A percentile compares a stretch with the other conserved stretches of the same genome.
Evolutionary conservation across 164 flowering plant genomes (phyloP).

Genomic region (Kalanchoe fedtschenkoi): DNA sequence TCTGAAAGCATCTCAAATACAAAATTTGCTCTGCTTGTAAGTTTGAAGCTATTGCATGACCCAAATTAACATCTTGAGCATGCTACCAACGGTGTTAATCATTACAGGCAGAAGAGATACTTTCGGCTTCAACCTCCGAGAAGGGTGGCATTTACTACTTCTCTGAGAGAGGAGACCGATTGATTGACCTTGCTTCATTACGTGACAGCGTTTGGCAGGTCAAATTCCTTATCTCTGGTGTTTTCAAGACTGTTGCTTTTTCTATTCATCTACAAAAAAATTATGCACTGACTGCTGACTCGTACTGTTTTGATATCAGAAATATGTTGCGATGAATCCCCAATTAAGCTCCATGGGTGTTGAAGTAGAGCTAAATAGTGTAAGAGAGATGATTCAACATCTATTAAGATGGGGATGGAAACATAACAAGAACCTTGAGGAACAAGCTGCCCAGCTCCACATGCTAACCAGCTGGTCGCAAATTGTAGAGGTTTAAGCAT

Average conservation of each 20-base stretch:
- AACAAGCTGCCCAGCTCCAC: conserved; percentile 97
- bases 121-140: conserved; percentile 49
- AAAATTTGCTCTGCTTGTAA: conserved; percentile 54
- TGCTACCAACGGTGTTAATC: background rate
- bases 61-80: background rate
- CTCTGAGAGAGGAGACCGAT: conserved; percentile 91
- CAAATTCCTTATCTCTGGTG: background rate
- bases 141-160: conserved; percentile 78
- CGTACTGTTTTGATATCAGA: conserved; percentile 24
- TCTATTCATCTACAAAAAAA: background rate
- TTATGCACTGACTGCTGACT: conserved; percentile 3
- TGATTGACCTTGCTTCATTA: conserved; percentile 73
- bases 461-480: conserved; percentile 96
- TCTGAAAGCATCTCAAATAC: conserved; percentile 44
- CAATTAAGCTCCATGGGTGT: conserved; percentile 39
- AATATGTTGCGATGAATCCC: conserved; percentile 30
- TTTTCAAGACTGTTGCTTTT: background rate
- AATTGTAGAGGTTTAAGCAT: conserved; percentile 60
- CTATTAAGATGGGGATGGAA: conserved; percentile 90
- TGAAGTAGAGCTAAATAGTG: conserved; percentile 63
- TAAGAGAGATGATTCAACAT: conserved; percentile 63
- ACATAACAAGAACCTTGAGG: conserved; percentile 92
- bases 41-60: conserved; percentile 6
- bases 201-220: conserved; percentile 95
- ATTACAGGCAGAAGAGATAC: conserved; percentile 67